Evolutionary conservation across 2,329 filamentous ascomycete species (phyloP), one percentile per base, ranked within the genome.

Genomic region (Aspergillus quadricinctus): DNA sequence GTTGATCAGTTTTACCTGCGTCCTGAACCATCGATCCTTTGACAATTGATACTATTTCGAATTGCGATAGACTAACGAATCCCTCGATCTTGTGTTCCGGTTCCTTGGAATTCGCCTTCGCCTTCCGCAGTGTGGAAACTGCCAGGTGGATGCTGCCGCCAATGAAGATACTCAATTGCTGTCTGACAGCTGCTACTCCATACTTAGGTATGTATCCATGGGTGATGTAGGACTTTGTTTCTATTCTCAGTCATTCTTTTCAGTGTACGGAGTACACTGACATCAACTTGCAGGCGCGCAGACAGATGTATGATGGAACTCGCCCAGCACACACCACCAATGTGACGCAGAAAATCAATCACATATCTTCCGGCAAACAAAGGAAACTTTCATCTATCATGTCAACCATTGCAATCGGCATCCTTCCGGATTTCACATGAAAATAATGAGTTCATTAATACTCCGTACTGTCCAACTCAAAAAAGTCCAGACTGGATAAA

Each of bases 71-170:
- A 43, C 21, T 43, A 43, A 43, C 19, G 21, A 43, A 43, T 43
- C 43, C 14, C 43, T 51, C 31, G 56, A 40, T 49, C 28, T 53
- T 53, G 35, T 29, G 28, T 54, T 52, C 57, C 57, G 49, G 55
- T 52, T 49, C 57, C 56, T 49, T 56, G 57, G 43, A 51, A 49
- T 55, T 52, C 40, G 29, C 40, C 25, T 48, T 45, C 45, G 27
- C 21, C 50, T 23, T 52, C 49, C 14, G 41, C 25, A 10, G 25
- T 21, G 31, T 37, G 31, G 31, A 17, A 37, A 37, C 31, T 37
- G 14, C 14, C 14, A 37, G 14, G 14, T 37, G 31, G 31, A 37
- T 37, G 31, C 31, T 37, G 31, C 31, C 31, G 17, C 31, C 31
- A 37, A 35, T 35, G 31, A 37, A 14, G 14, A 17, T 37, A 35